These are phyloP conservation scores for Neltuma alba DNA, from an alignment of 306 rosid species.

Conservation along the genomic window DNA sequence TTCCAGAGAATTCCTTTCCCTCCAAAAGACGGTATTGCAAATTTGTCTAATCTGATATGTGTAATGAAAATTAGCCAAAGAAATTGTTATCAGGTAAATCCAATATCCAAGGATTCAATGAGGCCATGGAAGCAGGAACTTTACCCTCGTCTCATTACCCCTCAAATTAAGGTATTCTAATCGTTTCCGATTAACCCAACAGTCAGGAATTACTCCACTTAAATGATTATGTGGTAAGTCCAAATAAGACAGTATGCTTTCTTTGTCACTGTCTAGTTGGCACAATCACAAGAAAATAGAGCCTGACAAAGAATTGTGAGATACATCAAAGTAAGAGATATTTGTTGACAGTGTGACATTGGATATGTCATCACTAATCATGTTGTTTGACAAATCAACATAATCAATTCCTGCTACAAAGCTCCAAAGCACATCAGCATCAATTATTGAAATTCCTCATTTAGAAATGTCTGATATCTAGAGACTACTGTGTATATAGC, in stretches of 20 bases:
- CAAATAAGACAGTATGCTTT: not conserved
- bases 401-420: not conserved
- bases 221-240: not conserved
- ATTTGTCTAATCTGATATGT: not conserved
- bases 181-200: not conserved
- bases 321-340: not conserved
- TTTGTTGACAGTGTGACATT: conserved; percentile 21
- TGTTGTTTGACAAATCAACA: not conserved
- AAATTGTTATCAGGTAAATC: not conserved
- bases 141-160: not conserved
- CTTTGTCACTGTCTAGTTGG: not conserved
- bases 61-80: not conserved
- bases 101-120: not conserved
- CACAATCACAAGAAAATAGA: not conserved
- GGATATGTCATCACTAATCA: conserved; percentile 5
- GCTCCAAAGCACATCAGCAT: not conserved
- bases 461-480: not conserved
- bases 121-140: not conserved
- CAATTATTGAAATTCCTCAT: not conserved
- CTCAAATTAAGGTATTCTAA: not conserved
- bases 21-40: not conserved
- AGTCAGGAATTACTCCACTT: not conserved
- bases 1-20: not conserved
- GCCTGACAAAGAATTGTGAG: conserved; percentile 3
- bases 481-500: not conserved